Evolutionary conservation across 2,329 filamentous ascomycete genomes (phyloP).

Genomic region (Fusarium solani-melongenae): DNA sequence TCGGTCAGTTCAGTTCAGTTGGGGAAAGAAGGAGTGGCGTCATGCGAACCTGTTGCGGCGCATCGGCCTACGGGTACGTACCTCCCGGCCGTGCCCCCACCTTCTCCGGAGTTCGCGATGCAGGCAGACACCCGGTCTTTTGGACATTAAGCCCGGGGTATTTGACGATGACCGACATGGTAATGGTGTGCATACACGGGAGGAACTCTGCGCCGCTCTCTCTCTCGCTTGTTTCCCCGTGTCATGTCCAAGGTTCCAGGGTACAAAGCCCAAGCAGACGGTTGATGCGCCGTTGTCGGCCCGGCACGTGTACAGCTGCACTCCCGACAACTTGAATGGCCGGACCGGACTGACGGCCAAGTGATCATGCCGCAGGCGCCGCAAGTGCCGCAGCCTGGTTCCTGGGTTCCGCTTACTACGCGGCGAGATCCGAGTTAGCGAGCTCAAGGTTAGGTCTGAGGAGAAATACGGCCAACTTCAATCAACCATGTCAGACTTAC

Average conservation of each 20-base stretch:
- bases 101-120: slow-evolving; percentile 10
- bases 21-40: slow-evolving; percentile 16
- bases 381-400: neutral
- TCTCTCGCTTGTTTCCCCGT: neutral
- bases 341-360: neutral
- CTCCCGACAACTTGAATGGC: neutral
- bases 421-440: neutral
- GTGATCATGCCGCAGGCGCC: neutral
- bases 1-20: neutral
- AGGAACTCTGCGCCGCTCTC: neutral
- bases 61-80: neutral
- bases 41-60: slow-evolving; percentile 17
- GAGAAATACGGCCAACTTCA: neutral
- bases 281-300: neutral
- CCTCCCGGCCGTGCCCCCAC: slow-evolving; percentile 17
- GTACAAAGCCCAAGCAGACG: neutral
- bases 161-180: neutral
- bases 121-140: neutral
- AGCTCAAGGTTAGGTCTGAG: neutral
- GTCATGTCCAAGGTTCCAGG: neutral
- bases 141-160: neutral
- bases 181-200: neutral
- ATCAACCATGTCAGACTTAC: neutral
- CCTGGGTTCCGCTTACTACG: neutral
- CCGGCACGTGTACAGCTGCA: neutral